Base-by-base conservation (phyloP, 2,329 filamentous ascomycete species). In the Thermomyces lanuginosus region DNA sequence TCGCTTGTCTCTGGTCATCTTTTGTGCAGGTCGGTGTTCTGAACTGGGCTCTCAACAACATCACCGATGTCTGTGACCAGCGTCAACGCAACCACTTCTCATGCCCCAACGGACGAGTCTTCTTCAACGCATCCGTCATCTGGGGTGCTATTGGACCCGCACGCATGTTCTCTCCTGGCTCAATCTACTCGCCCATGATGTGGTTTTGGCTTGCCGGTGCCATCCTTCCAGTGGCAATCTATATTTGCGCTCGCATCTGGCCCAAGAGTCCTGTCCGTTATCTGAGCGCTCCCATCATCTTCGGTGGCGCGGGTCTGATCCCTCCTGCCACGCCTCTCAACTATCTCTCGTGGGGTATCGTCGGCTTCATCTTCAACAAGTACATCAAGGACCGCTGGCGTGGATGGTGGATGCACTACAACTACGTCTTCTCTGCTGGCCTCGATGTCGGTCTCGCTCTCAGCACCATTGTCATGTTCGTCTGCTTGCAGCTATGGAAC, bases 381-480 rank as follows among this genome's bases (percentile, higher is more conserved):
- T 69, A 61, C 39, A 66, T 81, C 44, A 67, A 68, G 44, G 62
- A 71, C 31, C 63, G 66, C 35, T 75, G 65, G 51, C 66, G 63
- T 3, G 75, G 72, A 17, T 81, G 76, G 76, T 82, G 76, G 76
- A 58, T 76, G 48, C 70, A 74, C 48, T 82, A 79, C 56, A 81
- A 82, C 56, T 82, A 81, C 46, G 63, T 80, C 42, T 69, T 73
- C 0, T 78, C 74, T 11, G 76, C 76, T 0, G 76, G 71, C 1
- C 55, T 82, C 19, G 76, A 81, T 46, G 67, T 66, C 25, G 76
- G 76, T 4, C 60, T 79, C 4, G 69, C 73, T 8, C 47, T 80
- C 11, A 66, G 64, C 17, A 74, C 73, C 0, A 63, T 82, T 18
- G 47, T 81, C 31, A 73, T 81, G 31, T 78, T 82, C 56, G 69